Evolutionary conservation across 2,329 filamentous ascomycete species (phyloP).

Genomic region (Penicillium nordicum): DNA sequence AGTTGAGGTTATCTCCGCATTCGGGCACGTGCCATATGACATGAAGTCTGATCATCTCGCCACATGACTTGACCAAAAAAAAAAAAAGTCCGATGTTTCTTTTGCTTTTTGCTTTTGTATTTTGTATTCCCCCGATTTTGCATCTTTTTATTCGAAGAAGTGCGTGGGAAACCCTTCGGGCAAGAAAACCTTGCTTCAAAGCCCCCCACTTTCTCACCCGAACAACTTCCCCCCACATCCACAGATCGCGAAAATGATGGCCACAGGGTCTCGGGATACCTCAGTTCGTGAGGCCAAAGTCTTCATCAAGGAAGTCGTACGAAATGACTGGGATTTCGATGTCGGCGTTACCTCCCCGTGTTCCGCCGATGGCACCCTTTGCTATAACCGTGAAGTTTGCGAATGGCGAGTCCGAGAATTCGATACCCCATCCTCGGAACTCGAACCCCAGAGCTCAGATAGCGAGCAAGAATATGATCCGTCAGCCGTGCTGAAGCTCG

Average conservation of each 20-base stretch:
- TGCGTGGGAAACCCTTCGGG: neutral
- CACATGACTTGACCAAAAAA: neutral
- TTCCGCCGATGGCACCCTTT: conserved; percentile 15
- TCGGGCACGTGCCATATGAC: conserved; percentile 8
- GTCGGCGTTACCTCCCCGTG: conserved; percentile 22
- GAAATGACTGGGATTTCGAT: conserved; percentile 44
- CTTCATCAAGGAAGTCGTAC: conserved; percentile 40
- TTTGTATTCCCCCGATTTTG: neutral
- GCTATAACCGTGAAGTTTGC: conserved; percentile 26
- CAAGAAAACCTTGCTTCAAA: conserved; percentile 14
- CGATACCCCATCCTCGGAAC: conserved; percentile 37
- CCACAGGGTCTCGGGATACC: conserved; percentile 35
- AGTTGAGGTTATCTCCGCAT: conserved; percentile 7
- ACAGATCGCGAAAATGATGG: conserved; percentile 13
- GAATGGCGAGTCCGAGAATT: conserved; percentile 40
- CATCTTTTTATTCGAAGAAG: neutral
- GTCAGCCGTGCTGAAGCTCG: conserved; percentile 21
- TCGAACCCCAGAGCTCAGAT: conserved; percentile 29
- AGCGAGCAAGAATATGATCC: conserved; percentile 10
- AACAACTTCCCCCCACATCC: conserved; percentile 8
- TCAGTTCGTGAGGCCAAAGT: conserved; percentile 42
- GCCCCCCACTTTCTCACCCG: conserved; percentile 14
- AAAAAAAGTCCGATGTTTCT: neutral
- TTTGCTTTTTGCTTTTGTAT: neutral
- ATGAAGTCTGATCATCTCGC: conserved; percentile 8